Conservation (phyloP, 331 rosid species). For the Phaseolus coccineus region DNA sequence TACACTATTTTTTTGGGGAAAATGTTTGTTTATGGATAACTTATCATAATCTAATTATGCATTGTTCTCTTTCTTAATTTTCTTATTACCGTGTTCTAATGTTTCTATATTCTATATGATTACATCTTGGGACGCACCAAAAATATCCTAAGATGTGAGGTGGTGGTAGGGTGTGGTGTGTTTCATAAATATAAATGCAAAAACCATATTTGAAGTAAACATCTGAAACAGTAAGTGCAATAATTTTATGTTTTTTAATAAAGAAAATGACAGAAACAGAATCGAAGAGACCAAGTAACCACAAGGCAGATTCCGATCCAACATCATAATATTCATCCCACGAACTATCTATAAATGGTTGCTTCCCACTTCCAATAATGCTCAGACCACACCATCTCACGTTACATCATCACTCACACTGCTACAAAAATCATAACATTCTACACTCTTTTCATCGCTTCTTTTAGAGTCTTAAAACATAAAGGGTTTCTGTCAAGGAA, state of each 20-base stretch:
- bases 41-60: not conserved
- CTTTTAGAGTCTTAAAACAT: too few species aligned
- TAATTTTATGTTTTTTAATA: not conserved
- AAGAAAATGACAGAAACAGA: constrained; percentile 5
- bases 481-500: too few species aligned
- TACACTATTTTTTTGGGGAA: not conserved
- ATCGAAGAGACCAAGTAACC: constrained; percentile 2
- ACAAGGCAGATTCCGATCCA: constrained; percentile 14
- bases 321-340: not conserved
- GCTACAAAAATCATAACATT: constrained; percentile 1
- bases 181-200: not conserved
- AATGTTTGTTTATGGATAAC: not conserved
- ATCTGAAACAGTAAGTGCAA: not conserved
- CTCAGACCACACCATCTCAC: not conserved
- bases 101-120: not conserved
- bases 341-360: constrained; percentile 9
- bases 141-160: not conserved
- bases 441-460: too few species aligned
- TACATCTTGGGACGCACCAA: not conserved
- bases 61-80: not conserved
- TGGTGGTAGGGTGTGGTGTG: not conserved
- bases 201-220: not conserved
- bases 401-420: constrained; percentile 18
- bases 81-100: not conserved
- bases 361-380: constrained; percentile 17